Evolutionary conservation across 2,329 filamentous ascomycete genomes (phyloP).

Genomic region (Onygenales sp.): DNA sequence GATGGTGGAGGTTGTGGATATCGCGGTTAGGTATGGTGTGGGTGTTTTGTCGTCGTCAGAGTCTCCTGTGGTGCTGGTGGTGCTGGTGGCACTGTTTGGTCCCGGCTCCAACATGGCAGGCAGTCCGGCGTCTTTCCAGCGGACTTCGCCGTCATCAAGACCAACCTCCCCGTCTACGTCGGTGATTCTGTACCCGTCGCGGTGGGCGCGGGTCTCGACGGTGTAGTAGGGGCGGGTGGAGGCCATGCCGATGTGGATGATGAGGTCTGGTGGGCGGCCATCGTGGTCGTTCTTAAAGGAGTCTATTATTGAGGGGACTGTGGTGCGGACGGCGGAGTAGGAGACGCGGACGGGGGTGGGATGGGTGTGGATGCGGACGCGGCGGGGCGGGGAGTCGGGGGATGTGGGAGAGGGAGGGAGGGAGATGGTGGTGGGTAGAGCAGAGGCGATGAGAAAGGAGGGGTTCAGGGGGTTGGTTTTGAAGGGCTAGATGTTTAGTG

Average conservation of each 20-base stretch:
- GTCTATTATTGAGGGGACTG: conserved; percentile 56
- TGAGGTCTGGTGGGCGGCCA: conserved; percentile 48
- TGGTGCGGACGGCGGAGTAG: conserved; percentile 55
- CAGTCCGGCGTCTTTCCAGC: conserved; percentile 40
- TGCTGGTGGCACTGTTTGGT: conserved; percentile 5
- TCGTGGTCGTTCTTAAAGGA: conserved; percentile 30
- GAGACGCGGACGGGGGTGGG: conserved; percentile 59
- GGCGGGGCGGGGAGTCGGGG: conserved; percentile 15
- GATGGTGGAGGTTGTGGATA: background rate
- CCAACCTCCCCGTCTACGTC: conserved; percentile 55
- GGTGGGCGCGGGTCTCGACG: conserved; percentile 60
- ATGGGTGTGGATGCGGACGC: conserved; percentile 41
- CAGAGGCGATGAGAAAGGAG: conserved; percentile 66
- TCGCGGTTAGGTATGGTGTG: background rate
- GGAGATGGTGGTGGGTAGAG: conserved; percentile 57
- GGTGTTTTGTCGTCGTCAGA: background rate
- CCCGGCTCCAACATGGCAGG: conserved; percentile 48
- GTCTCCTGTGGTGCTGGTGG: background rate
- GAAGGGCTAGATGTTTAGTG: conserved; percentile 54
- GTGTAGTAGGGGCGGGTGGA: conserved; percentile 55
- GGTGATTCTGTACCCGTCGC: conserved; percentile 59
- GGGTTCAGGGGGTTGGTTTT: conserved; percentile 66
- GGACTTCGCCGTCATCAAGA: conserved; percentile 33
- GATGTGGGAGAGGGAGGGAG: conserved; percentile 15
- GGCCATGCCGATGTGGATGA: conserved; percentile 75